Base-by-base conservation (phyloP, 2,329 filamentous ascomycete species). In the Fonsecaea pedrosoi region DNA sequence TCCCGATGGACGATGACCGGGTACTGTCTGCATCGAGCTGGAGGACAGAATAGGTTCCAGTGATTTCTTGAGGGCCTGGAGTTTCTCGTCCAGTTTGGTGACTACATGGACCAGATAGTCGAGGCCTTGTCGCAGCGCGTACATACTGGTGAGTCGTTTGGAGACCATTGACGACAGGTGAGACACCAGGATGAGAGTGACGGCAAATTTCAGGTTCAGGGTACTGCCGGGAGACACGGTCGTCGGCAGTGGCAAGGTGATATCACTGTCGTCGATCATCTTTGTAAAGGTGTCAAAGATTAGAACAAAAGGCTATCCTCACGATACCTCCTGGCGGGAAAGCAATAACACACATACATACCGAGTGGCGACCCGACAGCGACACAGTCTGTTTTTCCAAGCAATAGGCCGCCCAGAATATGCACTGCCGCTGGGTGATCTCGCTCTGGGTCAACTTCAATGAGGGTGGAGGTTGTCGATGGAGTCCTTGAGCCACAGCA, bases 351-450 rank as follows among this genome's bases (percentile, higher is more conserved):
- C 2, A 2, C 30, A 21, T 32, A 60, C 55, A 60, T 60, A 65
- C 62, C 56, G 62, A 65, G 12, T 56, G 62, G 13, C 62, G 62
- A 15, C 56, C 62, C 15, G 55, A 65, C 8, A 45, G 62, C 12
- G n/a, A 35, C 18, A 35, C 55, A 54, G 60, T 65, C n/a, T 65
- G 62, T 42, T 65, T 65, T 30, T 65, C 62, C 21, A 65, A 56
- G 35, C 62, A 65, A 45, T 65, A 65, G 10, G 55, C 55, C 4
- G 62, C 13, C 62, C 62, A 65, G 35, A 65, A 65, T 15, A 65
- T 60, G 50, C 55, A 60, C 15, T 60, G 59, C 15, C 62, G 21
- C 21, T 65, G 62, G 4, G 37, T 59, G 1, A 60, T 45, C 35
- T 65, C 62, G 13, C 54, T 42, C 15, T 25, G 40, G 10, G 55